A percentile compares a stretch with the other conserved stretches of the same genome.
Evolutionary conservation across 2,329 filamentous ascomycete species (phyloP).

Genomic region (Trichoderma endophyticum): DNA sequence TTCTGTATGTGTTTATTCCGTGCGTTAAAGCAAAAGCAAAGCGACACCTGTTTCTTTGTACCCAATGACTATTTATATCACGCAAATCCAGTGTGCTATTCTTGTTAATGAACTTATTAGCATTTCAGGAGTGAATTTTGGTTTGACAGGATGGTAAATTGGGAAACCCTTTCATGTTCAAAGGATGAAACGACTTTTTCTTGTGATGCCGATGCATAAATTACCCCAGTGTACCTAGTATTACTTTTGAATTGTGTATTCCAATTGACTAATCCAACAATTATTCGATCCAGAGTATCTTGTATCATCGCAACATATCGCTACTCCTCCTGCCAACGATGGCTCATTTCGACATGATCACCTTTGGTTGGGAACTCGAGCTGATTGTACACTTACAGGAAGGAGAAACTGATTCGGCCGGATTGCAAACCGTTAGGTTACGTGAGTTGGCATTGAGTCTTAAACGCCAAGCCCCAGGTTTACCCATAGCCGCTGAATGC

Average conservation of each 20-base stretch:
- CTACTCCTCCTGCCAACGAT: not conserved
- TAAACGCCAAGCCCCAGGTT: not conserved
- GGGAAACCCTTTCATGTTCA: not conserved
- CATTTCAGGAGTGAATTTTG: not conserved
- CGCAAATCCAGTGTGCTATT: not conserved
- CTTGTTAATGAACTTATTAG: not conserved
- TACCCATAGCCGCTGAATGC: not conserved
- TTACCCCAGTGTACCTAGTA: not conserved
- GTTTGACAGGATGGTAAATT: not conserved
- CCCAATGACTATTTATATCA: not conserved
- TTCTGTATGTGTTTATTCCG: not conserved
- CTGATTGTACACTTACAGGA: slow-evolving; percentile 18
- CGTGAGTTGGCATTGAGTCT: not conserved
- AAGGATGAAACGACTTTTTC: not conserved
- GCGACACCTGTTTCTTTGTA: not conserved
- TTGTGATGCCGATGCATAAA: not conserved
- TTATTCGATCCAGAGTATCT: not conserved
- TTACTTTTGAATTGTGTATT: not conserved
- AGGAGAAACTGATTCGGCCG: not conserved
- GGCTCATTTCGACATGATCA: not conserved
- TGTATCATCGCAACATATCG: not conserved
- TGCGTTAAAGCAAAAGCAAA: not conserved
- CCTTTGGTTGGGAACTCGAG: slow-evolving; percentile 27
- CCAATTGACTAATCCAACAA: not conserved
- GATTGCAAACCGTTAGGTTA: not conserved